These are phyloP conservation scores for Pestalotiopsis sp. DNA, from an alignment of 2,329 filamentous ascomycete species.

Conservation along the genomic window DNA sequence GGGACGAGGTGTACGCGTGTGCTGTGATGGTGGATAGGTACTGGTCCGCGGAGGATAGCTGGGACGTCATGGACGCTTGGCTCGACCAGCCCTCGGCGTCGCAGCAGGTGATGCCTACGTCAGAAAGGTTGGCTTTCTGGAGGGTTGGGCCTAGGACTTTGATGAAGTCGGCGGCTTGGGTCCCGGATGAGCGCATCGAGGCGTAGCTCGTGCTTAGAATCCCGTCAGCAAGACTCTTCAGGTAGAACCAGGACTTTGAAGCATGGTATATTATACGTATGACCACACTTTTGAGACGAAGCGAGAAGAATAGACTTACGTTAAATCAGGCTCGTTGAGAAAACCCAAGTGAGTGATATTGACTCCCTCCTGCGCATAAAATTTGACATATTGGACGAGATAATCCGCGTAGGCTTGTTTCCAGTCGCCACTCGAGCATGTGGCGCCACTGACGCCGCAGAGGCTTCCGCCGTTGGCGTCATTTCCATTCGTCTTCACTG, in stretches of 20 bases:
- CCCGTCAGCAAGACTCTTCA: too few relatives aligned
- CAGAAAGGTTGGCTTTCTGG: slow-evolving; percentile 31
- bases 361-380: slow-evolving; percentile 34
- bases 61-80: neutral
- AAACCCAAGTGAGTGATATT: slow-evolving; percentile 36
- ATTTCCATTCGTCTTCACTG: slow-evolving; percentile 40
- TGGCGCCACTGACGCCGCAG: slow-evolving; percentile 36
- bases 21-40: slow-evolving; percentile 4
- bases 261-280: too few relatives aligned
- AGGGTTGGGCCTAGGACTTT: slow-evolving; percentile 46
- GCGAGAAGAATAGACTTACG: neutral
- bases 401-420: slow-evolving; percentile 45
- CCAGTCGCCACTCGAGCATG: slow-evolving; percentile 39
- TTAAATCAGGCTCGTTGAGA: slow-evolving; percentile 35
- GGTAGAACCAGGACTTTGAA: too few relatives aligned
- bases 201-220: neutral
- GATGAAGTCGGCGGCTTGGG: slow-evolving; percentile 39
- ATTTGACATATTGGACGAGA: slow-evolving; percentile 42
- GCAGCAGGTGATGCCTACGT: slow-evolving; percentile 22
- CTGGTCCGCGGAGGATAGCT: neutral
- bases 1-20: neutral
- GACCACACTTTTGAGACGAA: too few relatives aligned
- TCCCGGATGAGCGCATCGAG: slow-evolving; percentile 4
- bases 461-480: slow-evolving; percentile 38
- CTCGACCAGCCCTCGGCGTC: slow-evolving; percentile 19